Conservation (phyloP, 129 eudicot genomes). For the Saussurea involucrata region DNA sequence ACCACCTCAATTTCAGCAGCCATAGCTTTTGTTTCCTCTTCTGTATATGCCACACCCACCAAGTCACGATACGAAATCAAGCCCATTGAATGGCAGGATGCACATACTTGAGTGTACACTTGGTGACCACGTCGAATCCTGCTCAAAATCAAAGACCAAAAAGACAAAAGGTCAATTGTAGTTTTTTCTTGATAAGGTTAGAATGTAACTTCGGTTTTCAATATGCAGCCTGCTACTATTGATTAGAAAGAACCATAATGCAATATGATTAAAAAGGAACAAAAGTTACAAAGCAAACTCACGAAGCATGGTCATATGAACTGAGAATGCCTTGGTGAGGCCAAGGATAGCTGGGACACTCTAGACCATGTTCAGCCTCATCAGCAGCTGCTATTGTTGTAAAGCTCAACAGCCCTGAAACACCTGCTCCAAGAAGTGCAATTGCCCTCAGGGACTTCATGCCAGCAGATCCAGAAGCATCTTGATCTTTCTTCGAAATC, state of each 20-base stretch:
- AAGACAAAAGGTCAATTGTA: conserved; percentile 2
- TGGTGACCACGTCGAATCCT: conserved; percentile 97
- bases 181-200: background rate
- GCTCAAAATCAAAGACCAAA: conserved; percentile 13
- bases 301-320: conserved; percentile 93
- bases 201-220: background rate
- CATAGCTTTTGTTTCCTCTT: conserved; percentile 89
- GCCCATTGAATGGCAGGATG: conserved; percentile 92
- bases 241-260: background rate
- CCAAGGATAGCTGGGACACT: conserved; percentile 84
- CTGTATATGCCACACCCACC: conserved; percentile 93
- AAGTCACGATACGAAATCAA: conserved; percentile 82
- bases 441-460: conserved; percentile 61
- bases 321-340: conserved; percentile 92
- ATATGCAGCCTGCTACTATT: background rate
- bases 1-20: conserved; percentile 93
- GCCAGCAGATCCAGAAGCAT: conserved; percentile 52
- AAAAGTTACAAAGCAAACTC: conserved; percentile 22
- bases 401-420: conserved; percentile 69
- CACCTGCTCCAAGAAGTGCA: conserved; percentile 89
- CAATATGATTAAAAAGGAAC: background rate
- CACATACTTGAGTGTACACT: conserved; percentile 89
- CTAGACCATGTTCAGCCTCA: conserved; percentile 96
- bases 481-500: conserved; percentile 59
- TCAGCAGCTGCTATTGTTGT: conserved; percentile 74